phyloP scores from a whole-genome alignment of 805 yeast species.

The Kuraishia ogatae region DNA sequence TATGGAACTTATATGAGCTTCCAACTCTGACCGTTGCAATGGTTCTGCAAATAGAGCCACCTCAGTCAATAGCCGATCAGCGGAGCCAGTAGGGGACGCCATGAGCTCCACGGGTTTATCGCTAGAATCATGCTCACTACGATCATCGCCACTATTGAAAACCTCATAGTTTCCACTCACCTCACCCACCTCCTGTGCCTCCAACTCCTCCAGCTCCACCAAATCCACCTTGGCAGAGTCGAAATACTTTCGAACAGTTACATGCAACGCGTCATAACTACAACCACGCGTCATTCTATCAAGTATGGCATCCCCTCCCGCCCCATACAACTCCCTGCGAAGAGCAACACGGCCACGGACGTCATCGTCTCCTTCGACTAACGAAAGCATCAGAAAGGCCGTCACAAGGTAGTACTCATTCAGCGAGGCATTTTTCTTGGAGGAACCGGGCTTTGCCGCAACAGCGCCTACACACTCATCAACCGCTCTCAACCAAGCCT shows the following conservation, averaged over 20 bases:
- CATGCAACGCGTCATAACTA: slow-evolving; percentile 31
- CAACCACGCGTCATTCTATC: slow-evolving; percentile 18
- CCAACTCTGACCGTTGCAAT: background rate
- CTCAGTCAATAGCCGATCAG: background rate
- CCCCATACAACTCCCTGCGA: slow-evolving; percentile 49
- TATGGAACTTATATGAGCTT: background rate
- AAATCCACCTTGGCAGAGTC: background rate
- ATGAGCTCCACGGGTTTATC: too few species aligned
- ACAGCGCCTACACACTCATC: slow-evolving; percentile 51
- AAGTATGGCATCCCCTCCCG: slow-evolving; percentile 47
- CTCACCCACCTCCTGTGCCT: background rate
- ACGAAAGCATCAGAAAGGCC: slow-evolving; percentile 59
- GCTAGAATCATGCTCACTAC: too few species aligned
- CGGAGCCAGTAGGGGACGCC: background rate
- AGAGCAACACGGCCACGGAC: slow-evolving; percentile 40
- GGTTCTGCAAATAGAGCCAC: background rate
- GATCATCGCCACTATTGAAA: background rate
- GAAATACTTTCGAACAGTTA: background rate
- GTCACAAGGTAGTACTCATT: slow-evolving; percentile 64
- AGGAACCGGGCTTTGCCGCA: background rate
- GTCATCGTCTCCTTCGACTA: slow-evolving; percentile 34
- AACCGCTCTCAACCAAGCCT: slow-evolving; percentile 63
- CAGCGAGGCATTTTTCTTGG: background rate
- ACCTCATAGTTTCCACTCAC: background rate
- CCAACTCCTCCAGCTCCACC: background rate